phyloP scores from a whole-genome alignment of 2,329 filamentous ascomycete genomes.

The Uncinocarpus reesii region DNA sequence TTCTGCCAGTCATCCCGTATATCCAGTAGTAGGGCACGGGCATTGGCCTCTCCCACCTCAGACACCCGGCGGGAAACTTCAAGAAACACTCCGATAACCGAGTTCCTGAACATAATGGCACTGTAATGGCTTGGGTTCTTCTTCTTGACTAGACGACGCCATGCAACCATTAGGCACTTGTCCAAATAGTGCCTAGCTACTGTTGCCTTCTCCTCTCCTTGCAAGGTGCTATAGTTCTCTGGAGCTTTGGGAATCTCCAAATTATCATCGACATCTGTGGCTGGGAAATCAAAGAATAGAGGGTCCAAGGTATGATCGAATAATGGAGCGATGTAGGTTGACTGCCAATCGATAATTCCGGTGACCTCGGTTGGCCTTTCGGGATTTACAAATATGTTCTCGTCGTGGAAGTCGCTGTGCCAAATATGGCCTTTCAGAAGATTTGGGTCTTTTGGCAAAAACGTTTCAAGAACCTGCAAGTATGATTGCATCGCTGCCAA shows the following conservation, averaged over 20 bases:
- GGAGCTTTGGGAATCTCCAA: conserved; percentile 16
- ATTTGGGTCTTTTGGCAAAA: conserved; percentile 10
- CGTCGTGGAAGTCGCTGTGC: conserved; percentile 26
- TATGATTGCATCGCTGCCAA: conserved; percentile 17
- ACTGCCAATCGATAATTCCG: conserved; percentile 28
- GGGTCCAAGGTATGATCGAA: conserved; percentile 23
- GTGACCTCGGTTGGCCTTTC: conserved; percentile 20
- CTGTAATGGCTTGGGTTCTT: conserved; percentile 11
- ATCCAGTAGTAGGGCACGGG: conserved; percentile 10
- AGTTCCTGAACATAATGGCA: conserved; percentile 12
- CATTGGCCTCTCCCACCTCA: conserved; percentile 12
- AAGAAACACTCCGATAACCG: conserved; percentile 7
- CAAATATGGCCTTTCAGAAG: conserved; percentile 22
- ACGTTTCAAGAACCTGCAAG: conserved; percentile 4
- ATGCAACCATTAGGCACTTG: conserved; percentile 12
- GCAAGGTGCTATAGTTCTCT: conserved; percentile 4
- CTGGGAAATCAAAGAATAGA: conserved; percentile 23
- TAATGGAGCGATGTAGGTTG: conserved; percentile 24
- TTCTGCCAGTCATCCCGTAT: conserved; percentile 7
- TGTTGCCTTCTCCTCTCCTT: conserved; percentile 5
- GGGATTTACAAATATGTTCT: conserved; percentile 28
- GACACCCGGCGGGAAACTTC: conserved; percentile 10
- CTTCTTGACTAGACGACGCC: conserved; percentile 10
- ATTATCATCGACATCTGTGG: conserved; percentile 23
- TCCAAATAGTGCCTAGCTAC: neutral